Conservation (phyloP, 768 basidiomycete species). For the Boletus sensibilis region DNA sequence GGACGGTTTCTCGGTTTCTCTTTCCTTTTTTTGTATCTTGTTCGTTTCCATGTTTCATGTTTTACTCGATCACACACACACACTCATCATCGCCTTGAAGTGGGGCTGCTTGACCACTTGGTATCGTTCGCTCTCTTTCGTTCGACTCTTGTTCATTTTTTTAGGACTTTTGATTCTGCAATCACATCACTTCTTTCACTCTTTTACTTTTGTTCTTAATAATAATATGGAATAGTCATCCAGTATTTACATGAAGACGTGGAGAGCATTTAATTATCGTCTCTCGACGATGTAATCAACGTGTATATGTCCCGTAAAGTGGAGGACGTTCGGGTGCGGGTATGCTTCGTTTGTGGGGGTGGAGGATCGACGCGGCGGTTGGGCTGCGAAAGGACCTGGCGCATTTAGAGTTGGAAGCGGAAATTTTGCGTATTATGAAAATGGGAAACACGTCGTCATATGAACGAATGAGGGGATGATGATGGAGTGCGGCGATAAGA, state of each 20-base stretch:
- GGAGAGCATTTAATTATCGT: background rate
- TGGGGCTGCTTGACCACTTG: background rate
- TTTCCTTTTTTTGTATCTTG: background rate
- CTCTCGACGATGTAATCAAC: no score
- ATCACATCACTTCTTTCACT: background rate
- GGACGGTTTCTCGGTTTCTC: background rate
- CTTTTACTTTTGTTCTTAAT: no score
- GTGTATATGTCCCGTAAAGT: no score
- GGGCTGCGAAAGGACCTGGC: no score
- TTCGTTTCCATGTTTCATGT: conserved; percentile 1
- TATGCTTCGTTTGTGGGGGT: no score
- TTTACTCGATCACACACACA: background rate
- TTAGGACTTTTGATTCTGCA: background rate
- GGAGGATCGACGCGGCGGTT: no score
- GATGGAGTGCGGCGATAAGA: no score
- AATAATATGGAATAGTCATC: background rate
- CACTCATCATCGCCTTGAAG: background rate
- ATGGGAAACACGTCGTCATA: no score
- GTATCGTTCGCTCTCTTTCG: background rate
- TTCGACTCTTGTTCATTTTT: background rate
- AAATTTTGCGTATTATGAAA: no score
- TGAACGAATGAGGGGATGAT: no score
- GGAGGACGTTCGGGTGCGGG: no score
- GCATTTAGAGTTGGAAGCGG: no score
- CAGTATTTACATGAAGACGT: background rate